Base-by-base conservation (phyloP, 129 eudicot genomes). In the Tagetes patula region DNA sequence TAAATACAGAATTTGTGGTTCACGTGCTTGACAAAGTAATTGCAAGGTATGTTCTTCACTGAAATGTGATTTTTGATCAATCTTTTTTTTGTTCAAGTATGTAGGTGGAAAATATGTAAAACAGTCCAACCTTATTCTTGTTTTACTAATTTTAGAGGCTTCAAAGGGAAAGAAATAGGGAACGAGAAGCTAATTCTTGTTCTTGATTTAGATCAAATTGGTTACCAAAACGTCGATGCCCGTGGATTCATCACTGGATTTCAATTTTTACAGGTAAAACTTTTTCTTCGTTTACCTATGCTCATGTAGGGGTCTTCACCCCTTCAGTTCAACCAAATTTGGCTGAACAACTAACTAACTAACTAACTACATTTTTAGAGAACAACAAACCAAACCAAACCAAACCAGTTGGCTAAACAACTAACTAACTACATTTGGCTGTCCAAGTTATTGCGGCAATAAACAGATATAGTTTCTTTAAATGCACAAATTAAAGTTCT, bases 221-320 rank as follows among this genome's bases (percentile, higher is more conserved):
- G 81, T 42, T 84, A 87, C 71, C 87, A 79, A 78, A 89, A 89
- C 8, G 54, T 85, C 36, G 96, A 89, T 87, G 85, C 82, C 54
- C 92, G 96, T 42, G 96, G 84, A 56, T 20, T 85, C 6, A 85
- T 89, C 79, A 87, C 87, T 3, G 96, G 92, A 50, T 89, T 89
- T 83, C 96, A 89, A 64, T 87, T 87, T 66, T 79, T 87, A 61
- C 96, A 90, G 90, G 96, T 87, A 76, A 20, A 61, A 20, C 0
- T 20, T 56, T 48, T 6, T 56, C 45, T 43, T 54, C 12, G 34
- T 53, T 40, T 71, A 52, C n/a, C 39, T 40, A 34, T 61, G 46
- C 61, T 59, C n/a, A 43, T 7, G 11, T 6, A 3, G 27, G 41
- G 66, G 7, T 6, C 43, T 61, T 36, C 41, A 36, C 5, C 27